Base-by-base conservation (phyloP, 2,329 filamentous ascomycete genomes). In the Periconia sp. region DNA sequence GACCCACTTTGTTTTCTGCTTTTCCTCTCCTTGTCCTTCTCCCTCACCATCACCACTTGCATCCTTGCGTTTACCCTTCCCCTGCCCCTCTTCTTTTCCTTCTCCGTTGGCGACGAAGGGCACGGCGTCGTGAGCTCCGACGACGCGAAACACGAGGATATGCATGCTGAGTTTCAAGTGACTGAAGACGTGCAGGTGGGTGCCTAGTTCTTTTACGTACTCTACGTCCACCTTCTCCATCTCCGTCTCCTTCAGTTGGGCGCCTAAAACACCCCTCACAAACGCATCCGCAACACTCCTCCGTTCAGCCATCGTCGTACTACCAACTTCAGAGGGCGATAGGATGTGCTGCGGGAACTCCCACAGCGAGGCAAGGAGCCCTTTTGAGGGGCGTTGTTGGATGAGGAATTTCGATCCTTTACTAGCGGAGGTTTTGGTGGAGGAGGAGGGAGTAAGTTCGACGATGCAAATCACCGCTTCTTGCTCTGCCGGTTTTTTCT, bases 121-220 rank as follows among this genome's bases (percentile, higher is more conserved):
- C n/a, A 27, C 23, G 23, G 8, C 23, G 5, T 27, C 23, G n/a
- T n/a, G 23, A 27, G 8, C 23, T 5, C 3, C 23, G 8, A 8
- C 23, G 11, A 67, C 27, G 17, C 52, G 50, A 49, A 65, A 69
- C 15, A 54, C 59, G 57, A 70, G 63, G 37, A 67, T 63, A 45
- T 72, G 64, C 70, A 74, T 73, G 18, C 65, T 71, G 6, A 73
- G 61, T 49, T 58, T 67, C 23, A 74, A 53, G 50, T 74, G 71
- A 30, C 59, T 70, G 49, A 74, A 73, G 18, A 73, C 59, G 55
- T 74, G 71, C 15, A 66, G 60, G 41, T 72, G 56, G 50, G 66
- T 61, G 15, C 63, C 64, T 17, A 69, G 58, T 47, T 62, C 61
- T 15, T 51, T 47, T 3, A 65, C 55, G 54, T 61, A 53, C 48